Base-by-base conservation (phyloP, 148 eudicot species). In the Beta vulgaris region DNA sequence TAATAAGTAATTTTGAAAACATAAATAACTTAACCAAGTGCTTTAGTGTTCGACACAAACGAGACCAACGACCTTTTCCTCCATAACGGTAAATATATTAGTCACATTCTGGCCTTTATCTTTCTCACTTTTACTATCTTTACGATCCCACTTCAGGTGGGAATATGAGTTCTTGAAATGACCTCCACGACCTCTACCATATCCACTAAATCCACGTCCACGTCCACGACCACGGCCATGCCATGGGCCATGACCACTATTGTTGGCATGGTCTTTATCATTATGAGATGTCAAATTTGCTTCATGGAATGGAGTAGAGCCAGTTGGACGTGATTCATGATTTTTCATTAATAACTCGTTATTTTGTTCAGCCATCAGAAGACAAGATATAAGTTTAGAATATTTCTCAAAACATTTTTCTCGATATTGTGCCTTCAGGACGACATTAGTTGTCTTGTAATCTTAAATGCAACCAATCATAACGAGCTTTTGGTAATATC, bases 261-360 rank as follows among this genome's bases (percentile, higher is more conserved):
- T 59, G 14, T 16, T 59, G 14, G 63, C 35, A 59, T 59, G 0
- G 14, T 28, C 35, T 28, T 31, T 59, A 28, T 59, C 32, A 59
- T 59, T 1, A 26, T 59, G 32, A 14, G 29, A 59, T 7, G 13
- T 28, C 6, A 10, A 32, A 59, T 26, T 26, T 25, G 63, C 63
- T 59, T 59, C 63, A 11, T 32, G 29, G 16, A 59, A 59, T 59
- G 63, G 63, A 23, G 34, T 59, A 25, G 63, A 59, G 12, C 63
- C 63, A 59, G 63, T 28, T 25, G 63, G 32, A 21, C 63, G 63
- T 59, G 63, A 25, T 2, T 59, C 63, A 23, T 59, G 63, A 59
- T 59, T 59, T 59, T 59, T 59, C 63, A 59, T 59, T 16, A 59
- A 59, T 8, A 59, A 6, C 63, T 59, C 63, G 31, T 59, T 59